Evolutionary conservation across 2,329 filamentous ascomycete species (phyloP).

Genomic region (Botrytis elliptica): DNA sequence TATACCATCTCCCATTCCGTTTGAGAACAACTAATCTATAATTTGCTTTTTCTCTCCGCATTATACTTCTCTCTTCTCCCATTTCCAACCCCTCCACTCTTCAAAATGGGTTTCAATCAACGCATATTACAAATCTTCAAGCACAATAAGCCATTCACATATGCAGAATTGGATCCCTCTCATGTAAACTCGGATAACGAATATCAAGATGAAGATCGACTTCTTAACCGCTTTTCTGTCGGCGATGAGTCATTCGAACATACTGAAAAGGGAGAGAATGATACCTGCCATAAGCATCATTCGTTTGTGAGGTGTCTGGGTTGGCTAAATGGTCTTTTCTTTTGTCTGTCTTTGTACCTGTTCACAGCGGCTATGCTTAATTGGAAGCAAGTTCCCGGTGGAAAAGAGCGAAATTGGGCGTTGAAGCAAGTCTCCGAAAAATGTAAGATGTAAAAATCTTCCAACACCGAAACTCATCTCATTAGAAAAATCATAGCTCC

Average conservation of each 20-base stretch:
- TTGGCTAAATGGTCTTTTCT: neutral
- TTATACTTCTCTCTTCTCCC: neutral
- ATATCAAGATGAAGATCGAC: constrained; percentile 1
- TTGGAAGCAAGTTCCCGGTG: neutral
- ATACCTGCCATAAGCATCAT: neutral
- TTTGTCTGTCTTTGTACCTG: neutral
- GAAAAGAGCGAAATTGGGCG: neutral
- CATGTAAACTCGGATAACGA: neutral
- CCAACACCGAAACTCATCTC: neutral
- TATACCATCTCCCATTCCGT: neutral
- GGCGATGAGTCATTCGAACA: neutral
- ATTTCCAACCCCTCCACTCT: neutral
- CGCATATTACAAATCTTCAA: neutral
- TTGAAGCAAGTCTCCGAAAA: neutral
- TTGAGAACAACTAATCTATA: neutral
- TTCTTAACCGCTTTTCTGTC: neutral
- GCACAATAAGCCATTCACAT: neutral
- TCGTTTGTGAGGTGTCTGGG: neutral
- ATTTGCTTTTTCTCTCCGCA: neutral
- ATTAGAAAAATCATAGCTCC: neutral
- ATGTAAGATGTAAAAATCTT: neutral
- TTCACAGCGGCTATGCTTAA: neutral
- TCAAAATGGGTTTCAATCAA: neutral
- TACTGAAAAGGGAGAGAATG: neutral
- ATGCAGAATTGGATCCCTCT: neutral